Conservation (phyloP, 179 eudicot genomes). For the Silene noctiflora region DNA sequence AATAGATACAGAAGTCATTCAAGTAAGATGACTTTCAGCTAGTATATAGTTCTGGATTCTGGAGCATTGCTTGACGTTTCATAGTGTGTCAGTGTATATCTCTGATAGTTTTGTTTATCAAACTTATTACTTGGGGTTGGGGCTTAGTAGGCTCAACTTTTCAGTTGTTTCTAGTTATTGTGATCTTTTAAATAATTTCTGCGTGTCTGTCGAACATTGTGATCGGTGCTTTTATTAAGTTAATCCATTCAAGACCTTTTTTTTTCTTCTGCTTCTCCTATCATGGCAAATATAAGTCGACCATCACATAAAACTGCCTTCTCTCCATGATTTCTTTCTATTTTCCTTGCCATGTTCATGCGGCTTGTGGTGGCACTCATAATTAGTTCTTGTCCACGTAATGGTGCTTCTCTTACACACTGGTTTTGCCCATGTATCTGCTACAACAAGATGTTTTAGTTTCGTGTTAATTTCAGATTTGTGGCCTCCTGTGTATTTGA, state of each 20-base stretch:
- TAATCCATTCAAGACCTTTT: too few relatives aligned
- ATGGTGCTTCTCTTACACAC: too few relatives aligned
- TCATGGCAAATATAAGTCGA: not conserved
- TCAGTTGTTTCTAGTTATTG: too few relatives aligned
- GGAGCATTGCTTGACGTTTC: not conserved
- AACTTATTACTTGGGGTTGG: too few relatives aligned
- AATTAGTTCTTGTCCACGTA: not conserved
- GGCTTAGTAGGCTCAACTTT: too few relatives aligned
- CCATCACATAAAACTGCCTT: too few relatives aligned
- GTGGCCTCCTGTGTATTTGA: not conserved
- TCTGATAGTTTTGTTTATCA: too few relatives aligned
- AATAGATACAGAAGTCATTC: conserved; percentile 82
- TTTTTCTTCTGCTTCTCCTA: too few relatives aligned
- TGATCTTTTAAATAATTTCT: too few relatives aligned
- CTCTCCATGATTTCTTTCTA: too few relatives aligned
- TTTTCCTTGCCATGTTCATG: not conserved
- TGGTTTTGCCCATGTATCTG: not conserved
- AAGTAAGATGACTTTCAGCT: conserved; percentile 47
- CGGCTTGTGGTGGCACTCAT: not conserved
- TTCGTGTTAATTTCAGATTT: not conserved
- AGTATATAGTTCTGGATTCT: not conserved
- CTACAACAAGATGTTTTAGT: not conserved
- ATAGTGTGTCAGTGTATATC: not conserved
- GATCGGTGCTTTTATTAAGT: too few relatives aligned
- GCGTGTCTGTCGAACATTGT: too few relatives aligned